phyloP scores from a whole-genome alignment of 1,284 basidiomycete species.

The Rhizoctonia solani region DNA sequence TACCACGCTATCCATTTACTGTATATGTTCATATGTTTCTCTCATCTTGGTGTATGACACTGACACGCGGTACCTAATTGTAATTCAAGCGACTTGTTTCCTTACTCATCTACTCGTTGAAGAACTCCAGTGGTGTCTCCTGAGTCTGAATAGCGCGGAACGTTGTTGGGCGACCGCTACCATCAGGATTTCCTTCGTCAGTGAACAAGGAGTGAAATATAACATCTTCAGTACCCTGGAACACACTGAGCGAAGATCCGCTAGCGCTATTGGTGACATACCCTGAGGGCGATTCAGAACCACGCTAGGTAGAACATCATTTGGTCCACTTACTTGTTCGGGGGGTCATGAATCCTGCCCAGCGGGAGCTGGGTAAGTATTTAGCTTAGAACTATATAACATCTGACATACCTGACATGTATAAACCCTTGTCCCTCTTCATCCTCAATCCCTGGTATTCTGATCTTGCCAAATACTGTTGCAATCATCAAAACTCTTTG shows the following conservation, averaged over 20 bases:
- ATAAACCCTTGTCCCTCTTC: slow-evolving; percentile 65
- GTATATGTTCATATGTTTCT: slow-evolving; percentile 18
- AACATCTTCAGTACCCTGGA: slow-evolving; percentile 65
- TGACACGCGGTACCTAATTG: slow-evolving; percentile 19
- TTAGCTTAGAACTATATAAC: slow-evolving; percentile 15
- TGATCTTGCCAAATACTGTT: slow-evolving; percentile 70
- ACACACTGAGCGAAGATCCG: background rate
- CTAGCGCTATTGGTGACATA: background rate
- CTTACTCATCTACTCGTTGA: slow-evolving; percentile 58
- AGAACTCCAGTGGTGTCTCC: slow-evolving; percentile 67
- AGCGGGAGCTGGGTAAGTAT: background rate
- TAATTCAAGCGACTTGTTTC: slow-evolving; percentile 9
- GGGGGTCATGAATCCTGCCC: slow-evolving; percentile 69
- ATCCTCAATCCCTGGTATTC: slow-evolving; percentile 66
- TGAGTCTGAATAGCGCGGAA: slow-evolving; percentile 67
- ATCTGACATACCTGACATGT: slow-evolving; percentile 64
- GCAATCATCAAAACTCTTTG: background rate
- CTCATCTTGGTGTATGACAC: slow-evolving; percentile 14
- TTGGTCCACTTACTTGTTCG: slow-evolving; percentile 50
- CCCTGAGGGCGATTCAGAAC: background rate
- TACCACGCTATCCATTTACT: slow-evolving; percentile 8
- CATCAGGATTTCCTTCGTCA: slow-evolving; percentile 61
- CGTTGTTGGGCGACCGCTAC: slow-evolving; percentile 57
- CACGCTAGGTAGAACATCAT: background rate
- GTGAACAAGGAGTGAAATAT: slow-evolving; percentile 71